These are phyloP conservation scores for Colletotrichum magnum DNA, from an alignment of 2,329 filamentous ascomycete species.

Conservation along the genomic window DNA sequence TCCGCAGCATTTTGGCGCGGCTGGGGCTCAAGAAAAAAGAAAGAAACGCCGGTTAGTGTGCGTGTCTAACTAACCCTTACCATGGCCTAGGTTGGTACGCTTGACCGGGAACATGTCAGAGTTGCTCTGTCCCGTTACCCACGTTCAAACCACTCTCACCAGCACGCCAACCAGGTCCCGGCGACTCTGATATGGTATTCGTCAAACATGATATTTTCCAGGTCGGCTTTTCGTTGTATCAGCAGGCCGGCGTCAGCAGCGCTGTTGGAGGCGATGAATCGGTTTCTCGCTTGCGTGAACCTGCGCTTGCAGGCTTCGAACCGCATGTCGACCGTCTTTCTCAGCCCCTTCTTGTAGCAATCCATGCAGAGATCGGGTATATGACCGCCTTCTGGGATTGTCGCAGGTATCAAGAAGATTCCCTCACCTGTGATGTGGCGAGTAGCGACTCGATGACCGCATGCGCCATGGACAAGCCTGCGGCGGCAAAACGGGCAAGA, in stretches of 20 bases:
- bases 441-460: conserved; percentile 48
- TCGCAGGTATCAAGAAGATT: conserved; percentile 51
- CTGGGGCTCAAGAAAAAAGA: conserved; percentile 1
- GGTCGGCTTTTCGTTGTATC: conserved; percentile 18
- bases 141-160: conserved; percentile 13
- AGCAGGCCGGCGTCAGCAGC: conserved; percentile 12
- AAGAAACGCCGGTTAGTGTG: neutral
- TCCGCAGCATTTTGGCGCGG: neutral
- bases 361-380: conserved; percentile 45
- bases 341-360: conserved; percentile 35
- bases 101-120: neutral
- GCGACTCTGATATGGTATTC: conserved; percentile 7
- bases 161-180: neutral
- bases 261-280: neutral
- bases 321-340: conserved; percentile 1
- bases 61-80: neutral
- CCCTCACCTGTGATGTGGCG: conserved; percentile 47
- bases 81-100: neutral
- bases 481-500: conserved; percentile 54
- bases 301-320: conserved; percentile 16
- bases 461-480: conserved; percentile 46
- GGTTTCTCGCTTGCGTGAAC: conserved; percentile 23
- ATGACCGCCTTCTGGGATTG: conserved; percentile 49
- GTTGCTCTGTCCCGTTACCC: conserved; percentile 3
- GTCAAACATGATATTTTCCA: conserved; percentile 27